Conservation (phyloP, 768 basidiomycete genomes). For the Boletales sp. region DNA sequence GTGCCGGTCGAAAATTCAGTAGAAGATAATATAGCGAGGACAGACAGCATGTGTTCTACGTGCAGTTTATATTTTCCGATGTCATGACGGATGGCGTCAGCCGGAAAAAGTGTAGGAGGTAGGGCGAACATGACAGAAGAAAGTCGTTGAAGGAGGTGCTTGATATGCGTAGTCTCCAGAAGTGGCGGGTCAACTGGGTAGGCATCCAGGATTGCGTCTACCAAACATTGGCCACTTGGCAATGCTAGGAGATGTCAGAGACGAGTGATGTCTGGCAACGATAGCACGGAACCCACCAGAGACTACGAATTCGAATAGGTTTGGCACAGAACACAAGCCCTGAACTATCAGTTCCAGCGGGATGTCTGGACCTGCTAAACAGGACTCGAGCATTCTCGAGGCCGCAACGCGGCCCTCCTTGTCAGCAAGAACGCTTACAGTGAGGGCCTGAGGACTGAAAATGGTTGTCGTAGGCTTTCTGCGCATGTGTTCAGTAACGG, state of each 20-base stretch:
- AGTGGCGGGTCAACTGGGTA: slow-evolving; percentile 30
- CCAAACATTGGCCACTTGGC: slow-evolving; percentile 11
- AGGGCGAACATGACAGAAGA: too few species aligned
- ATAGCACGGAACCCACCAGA: slow-evolving; percentile 20
- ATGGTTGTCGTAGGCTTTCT: background rate
- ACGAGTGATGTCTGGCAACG: background rate
- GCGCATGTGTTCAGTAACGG: background rate
- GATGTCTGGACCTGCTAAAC: slow-evolving; percentile 22
- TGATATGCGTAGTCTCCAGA: slow-evolving; percentile 18
- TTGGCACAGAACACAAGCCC: slow-evolving; percentile 24
- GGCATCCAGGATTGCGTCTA: slow-evolving; percentile 27
- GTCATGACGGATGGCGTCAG: too few species aligned
- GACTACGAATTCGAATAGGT: slow-evolving; percentile 28
- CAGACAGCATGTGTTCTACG: too few species aligned
- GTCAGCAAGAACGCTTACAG: slow-evolving; percentile 14
- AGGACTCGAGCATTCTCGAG: slow-evolving; percentile 14
- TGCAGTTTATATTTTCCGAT: too few species aligned
- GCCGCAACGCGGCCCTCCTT: slow-evolving; percentile 17
- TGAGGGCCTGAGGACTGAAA: slow-evolving; percentile 17
- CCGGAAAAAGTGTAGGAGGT: too few species aligned
- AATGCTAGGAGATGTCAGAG: slow-evolving; percentile 10
- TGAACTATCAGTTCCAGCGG: slow-evolving; percentile 23
- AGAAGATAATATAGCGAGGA: too few species aligned
- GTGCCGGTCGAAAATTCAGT: too few species aligned
- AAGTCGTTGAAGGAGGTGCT: slow-evolving; percentile 18